These are phyloP conservation scores for Geotrichum citri-aurantii DNA, from an alignment of 1,139 yeast genomes.

Conservation along the genomic window DNA sequence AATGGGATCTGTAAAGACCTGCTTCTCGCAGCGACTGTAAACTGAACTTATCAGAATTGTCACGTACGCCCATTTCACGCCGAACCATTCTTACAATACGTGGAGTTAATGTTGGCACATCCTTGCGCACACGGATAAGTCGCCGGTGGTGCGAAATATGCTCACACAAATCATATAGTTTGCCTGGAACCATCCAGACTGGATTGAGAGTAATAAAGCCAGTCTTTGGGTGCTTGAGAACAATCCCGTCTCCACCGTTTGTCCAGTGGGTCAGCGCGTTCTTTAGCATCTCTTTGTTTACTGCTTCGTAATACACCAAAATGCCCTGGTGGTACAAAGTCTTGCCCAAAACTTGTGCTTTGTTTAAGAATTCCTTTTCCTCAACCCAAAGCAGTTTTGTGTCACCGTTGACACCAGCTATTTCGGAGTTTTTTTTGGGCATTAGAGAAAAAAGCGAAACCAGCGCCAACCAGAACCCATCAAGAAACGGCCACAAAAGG, in stretches of 20 bases:
- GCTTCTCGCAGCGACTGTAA: neutral
- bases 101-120: constrained; percentile 17
- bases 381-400: constrained; percentile 27
- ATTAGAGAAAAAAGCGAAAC: constrained; percentile 37
- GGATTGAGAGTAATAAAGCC: constrained; percentile 21
- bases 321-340: constrained; percentile 42
- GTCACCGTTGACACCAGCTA: constrained; percentile 4
- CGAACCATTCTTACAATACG: constrained; percentile 10
- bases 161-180: constrained; percentile 31
- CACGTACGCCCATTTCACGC: constrained; percentile 5
- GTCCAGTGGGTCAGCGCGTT: constrained; percentile 36
- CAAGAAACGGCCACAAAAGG: constrained; percentile 42
- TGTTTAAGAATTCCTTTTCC: constrained; percentile 33
- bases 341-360: constrained; percentile 39
- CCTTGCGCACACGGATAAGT: constrained; percentile 16
- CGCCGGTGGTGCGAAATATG: constrained; percentile 30
- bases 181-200: constrained; percentile 28
- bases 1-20: neutral
- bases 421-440: constrained; percentile 19
- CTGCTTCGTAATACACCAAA: constrained; percentile 39
- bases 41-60: neutral
- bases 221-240: constrained; percentile 23
- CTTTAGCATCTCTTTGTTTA: constrained; percentile 39
- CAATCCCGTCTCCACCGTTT: constrained; percentile 31
- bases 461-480: constrained; percentile 42